Conservation (phyloP, 768 basidiomycete species). For the Hemileccinum rubropunctum region DNA sequence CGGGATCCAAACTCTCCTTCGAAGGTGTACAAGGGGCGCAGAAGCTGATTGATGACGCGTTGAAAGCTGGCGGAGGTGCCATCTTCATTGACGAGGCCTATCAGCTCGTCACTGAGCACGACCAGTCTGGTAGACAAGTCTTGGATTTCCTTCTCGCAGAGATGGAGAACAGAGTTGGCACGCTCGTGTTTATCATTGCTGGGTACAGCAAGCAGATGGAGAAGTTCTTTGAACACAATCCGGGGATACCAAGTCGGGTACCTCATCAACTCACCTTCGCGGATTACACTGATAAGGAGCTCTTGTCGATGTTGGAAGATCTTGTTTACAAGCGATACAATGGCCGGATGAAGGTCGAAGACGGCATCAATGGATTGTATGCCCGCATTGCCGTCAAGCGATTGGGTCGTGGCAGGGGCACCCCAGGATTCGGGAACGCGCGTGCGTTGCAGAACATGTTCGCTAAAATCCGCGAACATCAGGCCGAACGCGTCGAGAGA, state of each 20-base stretch:
- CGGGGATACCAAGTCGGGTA: conserved; percentile 64
- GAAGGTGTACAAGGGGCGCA: conserved; percentile 55
- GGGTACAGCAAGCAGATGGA: conserved; percentile 77
- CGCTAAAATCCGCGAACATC: conserved; percentile 46
- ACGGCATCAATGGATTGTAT: conserved; percentile 54
- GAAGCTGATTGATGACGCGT: conserved; percentile 48
- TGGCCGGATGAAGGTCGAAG: conserved; percentile 56
- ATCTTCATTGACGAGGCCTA: conserved; percentile 78
- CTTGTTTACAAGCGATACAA: conserved; percentile 43
- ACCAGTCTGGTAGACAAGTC: conserved; percentile 51
- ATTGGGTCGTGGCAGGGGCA: conserved; percentile 57
- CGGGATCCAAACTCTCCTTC: conserved; percentile 57
- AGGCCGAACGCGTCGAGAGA: conserved; percentile 47
- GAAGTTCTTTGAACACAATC: conserved; percentile 75
- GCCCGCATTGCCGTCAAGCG: conserved; percentile 56
- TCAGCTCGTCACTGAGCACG: conserved; percentile 53
- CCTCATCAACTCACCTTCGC: conserved; percentile 57
- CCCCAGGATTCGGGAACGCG: conserved; percentile 67
- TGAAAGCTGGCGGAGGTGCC: conserved; percentile 58
- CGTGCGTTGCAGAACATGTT: conserved; percentile 57
- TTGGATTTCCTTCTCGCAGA: conserved; percentile 71
- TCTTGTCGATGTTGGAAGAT: conserved; percentile 52
- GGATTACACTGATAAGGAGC: conserved; percentile 60
- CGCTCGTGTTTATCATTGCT: conserved; percentile 66
- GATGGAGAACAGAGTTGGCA: conserved; percentile 70